Evolutionary conservation across 148 eudicot genomes (phyloP).

Genomic region (Heliamphora exappendiculata): DNA sequence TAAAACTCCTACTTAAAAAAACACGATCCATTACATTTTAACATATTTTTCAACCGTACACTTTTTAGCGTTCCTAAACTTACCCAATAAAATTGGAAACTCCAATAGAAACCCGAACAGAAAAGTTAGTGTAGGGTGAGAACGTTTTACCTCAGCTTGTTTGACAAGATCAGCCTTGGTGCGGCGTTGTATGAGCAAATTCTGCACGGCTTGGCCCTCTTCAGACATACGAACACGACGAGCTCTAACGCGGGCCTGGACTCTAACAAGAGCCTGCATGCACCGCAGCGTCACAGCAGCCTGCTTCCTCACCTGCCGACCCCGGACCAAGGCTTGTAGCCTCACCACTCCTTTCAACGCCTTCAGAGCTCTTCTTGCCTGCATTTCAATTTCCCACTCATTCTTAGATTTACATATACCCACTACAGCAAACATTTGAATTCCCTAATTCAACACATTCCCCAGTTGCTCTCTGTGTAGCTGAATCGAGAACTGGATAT

Average conservation of each 20-base stretch:
- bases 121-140: not conserved
- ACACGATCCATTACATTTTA: no score
- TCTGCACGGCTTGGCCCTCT: slow-evolving; percentile 90
- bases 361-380: slow-evolving; percentile 89
- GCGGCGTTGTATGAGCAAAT: slow-evolving; percentile 57
- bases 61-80: no score
- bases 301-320: slow-evolving; percentile 85
- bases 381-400: not conserved
- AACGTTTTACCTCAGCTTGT: slow-evolving; percentile 66
- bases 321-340: slow-evolving; percentile 81
- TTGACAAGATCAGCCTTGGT: slow-evolving; percentile 51
- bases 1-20: no score
- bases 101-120: not conserved
- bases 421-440: not conserved
- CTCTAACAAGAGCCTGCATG: slow-evolving; percentile 97
- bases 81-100: not conserved
- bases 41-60: no score
- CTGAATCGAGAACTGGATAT: not conserved
- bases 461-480: not conserved
- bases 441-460: not conserved
- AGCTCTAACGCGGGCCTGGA: slow-evolving; percentile 94
- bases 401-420: not conserved
- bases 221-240: slow-evolving; percentile 88
- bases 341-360: slow-evolving; percentile 90
- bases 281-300: slow-evolving; percentile 95